Conservation (phyloP, 2,329 filamentous ascomycete species). For the Pezicula rhizophila region DNA sequence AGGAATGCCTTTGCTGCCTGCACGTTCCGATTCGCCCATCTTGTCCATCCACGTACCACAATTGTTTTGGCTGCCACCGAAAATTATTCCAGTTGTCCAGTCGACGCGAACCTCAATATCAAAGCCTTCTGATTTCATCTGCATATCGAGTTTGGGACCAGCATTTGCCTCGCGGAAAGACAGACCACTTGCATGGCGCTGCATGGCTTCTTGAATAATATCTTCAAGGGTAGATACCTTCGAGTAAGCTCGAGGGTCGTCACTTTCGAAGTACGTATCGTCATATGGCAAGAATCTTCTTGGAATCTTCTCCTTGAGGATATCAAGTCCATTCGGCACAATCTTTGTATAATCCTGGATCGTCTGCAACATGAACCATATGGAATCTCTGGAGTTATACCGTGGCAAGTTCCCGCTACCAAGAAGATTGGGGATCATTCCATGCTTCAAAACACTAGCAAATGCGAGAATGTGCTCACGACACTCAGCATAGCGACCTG, state of each 20-base stretch:
- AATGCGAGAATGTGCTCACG: constrained; percentile 93
- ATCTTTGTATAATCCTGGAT: constrained; percentile 89
- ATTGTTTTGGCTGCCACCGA: constrained; percentile 89
- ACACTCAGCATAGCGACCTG: constrained; percentile 80
- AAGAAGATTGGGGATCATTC: constrained; percentile 94
- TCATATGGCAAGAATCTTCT: constrained; percentile 91
- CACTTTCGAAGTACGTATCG: constrained; percentile 83
- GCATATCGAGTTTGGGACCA: constrained; percentile 77
- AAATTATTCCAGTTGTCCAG: constrained; percentile 85
- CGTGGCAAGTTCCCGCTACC: constrained; percentile 78
- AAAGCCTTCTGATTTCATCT: constrained; percentile 92
- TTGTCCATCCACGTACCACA: constrained; percentile 99
- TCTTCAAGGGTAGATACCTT: constrained; percentile 77
- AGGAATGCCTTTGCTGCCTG: constrained; percentile 86
- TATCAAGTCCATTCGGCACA: constrained; percentile 66
- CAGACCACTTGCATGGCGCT: constrained; percentile 84
- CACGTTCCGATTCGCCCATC: constrained; percentile 95
- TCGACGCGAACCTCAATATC: constrained; percentile 87
- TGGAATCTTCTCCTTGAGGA: constrained; percentile 72
- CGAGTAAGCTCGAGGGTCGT: constrained; percentile 82
- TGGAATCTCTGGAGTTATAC: constrained; percentile 92
- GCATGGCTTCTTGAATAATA: constrained; percentile 86
- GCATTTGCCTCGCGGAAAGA: constrained; percentile 94
- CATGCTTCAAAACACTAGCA: constrained; percentile 92
- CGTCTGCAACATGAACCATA: constrained; percentile 96